Percentiles rank a stretch among this genome's conserved stretches.
Conservation (phyloP, 2,329 filamentous ascomycete genomes). For the Sporothrix humicola region DNA sequence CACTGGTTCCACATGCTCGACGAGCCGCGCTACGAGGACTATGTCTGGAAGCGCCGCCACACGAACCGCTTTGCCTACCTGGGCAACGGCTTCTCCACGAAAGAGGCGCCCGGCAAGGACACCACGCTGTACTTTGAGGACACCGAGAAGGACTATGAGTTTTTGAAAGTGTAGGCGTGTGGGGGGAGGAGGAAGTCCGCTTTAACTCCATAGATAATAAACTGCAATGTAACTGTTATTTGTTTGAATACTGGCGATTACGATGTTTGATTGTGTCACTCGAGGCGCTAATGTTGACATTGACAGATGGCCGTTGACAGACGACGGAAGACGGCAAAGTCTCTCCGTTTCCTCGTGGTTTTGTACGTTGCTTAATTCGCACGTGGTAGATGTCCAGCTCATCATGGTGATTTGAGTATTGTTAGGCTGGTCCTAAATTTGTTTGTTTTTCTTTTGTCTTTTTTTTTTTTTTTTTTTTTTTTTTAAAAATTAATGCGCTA, state of each 20-base stretch:
- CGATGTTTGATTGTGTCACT: not conserved
- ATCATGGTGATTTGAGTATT: no score
- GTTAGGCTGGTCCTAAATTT: not conserved
- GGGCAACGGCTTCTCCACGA: constrained; percentile 29
- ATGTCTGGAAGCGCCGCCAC: constrained; percentile 34
- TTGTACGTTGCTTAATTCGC: no score
- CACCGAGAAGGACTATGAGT: constrained; percentile 21
- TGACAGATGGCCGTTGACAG: no score
- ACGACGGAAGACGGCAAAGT: no score
- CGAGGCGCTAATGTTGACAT: no score
- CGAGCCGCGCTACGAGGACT: constrained; percentile 45
- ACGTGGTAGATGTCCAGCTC: no score
- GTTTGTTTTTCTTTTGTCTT: not conserved
- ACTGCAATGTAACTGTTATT: no score
- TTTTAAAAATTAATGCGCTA: no score
- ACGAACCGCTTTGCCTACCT: constrained; percentile 31
- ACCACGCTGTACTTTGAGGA: constrained; percentile 26
- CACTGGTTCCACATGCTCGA: constrained; percentile 41
- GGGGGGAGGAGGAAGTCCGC: no score
- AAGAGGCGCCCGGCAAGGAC: constrained; percentile 8
- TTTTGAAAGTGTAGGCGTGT: constrained; percentile 4
- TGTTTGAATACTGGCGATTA: not conserved
- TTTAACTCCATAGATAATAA: not conserved
- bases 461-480: no score
- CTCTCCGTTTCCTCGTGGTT: no score